Conservation (phyloP, 2,329 filamentous ascomycete species). For the Penicillium sp. region DNA sequence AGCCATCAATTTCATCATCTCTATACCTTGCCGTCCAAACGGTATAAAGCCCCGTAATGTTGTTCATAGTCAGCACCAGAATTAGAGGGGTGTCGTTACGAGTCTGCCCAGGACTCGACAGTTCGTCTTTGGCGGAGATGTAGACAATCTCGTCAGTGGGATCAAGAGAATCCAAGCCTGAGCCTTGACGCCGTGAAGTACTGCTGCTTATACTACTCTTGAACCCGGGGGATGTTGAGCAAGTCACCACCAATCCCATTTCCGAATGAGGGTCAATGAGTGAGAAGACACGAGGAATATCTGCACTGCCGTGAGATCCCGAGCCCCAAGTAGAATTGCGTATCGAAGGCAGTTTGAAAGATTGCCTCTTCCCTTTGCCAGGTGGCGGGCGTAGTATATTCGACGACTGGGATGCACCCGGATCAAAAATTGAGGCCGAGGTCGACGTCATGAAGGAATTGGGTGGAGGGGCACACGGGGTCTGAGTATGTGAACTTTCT, state of each 20-base stretch:
- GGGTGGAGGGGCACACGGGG: slow-evolving; percentile 62
- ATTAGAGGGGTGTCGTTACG: slow-evolving; percentile 52
- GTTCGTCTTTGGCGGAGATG: slow-evolving; percentile 61
- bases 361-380: slow-evolving; percentile 41
- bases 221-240: slow-evolving; percentile 29
- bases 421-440: slow-evolving; percentile 57
- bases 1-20: slow-evolving; percentile 54
- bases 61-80: slow-evolving; percentile 74
- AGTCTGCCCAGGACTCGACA: slow-evolving; percentile 18
- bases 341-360: slow-evolving; percentile 44
- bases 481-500: slow-evolving; percentile 11
- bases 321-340: slow-evolving; percentile 52
- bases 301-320: slow-evolving; percentile 51
- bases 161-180: slow-evolving; percentile 57
- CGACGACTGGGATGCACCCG: slow-evolving; percentile 31
- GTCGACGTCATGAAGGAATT: slow-evolving; percentile 77
- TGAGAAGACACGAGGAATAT: slow-evolving; percentile 63
- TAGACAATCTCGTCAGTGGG: slow-evolving; percentile 78
- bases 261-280: slow-evolving; percentile 82
- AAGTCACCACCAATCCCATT: slow-evolving; percentile 71
- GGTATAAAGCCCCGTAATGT: slow-evolving; percentile 68
- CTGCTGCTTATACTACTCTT: slow-evolving; percentile 22
- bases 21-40: slow-evolving; percentile 80
- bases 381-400: slow-evolving; percentile 22
- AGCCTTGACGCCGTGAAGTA: slow-evolving; percentile 17